phyloP scores from a whole-genome alignment of 2,329 filamentous ascomycete genomes.

The Celoporthe dispersa region DNA sequence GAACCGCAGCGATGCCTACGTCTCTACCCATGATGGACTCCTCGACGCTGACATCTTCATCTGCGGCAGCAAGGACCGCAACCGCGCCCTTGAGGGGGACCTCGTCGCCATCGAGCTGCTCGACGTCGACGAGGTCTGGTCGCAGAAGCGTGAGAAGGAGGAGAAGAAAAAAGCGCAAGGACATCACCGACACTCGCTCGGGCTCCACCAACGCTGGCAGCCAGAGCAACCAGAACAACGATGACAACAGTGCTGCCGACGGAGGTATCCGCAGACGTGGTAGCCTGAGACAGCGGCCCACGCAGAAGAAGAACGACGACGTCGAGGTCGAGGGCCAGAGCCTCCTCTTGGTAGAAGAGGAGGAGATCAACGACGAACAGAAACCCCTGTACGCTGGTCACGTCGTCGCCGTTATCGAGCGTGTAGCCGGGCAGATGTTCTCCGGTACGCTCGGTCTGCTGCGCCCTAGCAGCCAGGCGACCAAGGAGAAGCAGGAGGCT shows the following conservation, averaged over 20 bases:
- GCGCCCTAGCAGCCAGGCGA: constrained; percentile 95
- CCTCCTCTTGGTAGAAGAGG: constrained; percentile 93
- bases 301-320: constrained; percentile 99
- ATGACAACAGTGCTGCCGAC: constrained; percentile 66
- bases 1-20: constrained; percentile 97
- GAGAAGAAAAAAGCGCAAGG: constrained; percentile 99
- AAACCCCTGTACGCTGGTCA: constrained; percentile 97
- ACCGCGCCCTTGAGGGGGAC: constrained; percentile 94
- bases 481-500: constrained; percentile 98
- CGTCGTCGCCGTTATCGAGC: constrained; percentile 95
- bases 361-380: constrained; percentile 97
- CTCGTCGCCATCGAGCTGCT: constrained; percentile 94
- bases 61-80: constrained; percentile 98
- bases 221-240: constrained; percentile 65
- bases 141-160: constrained; percentile 98
- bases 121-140: constrained; percentile 98
- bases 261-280: constrained; percentile 90
- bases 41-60: constrained; percentile 99
- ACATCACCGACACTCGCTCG: constrained; percentile 88
- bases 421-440: constrained; percentile 98
- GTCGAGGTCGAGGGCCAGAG: constrained; percentile 99
- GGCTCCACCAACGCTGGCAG: constrained; percentile 75
- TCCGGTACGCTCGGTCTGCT: constrained; percentile 93
- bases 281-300: constrained; percentile 93
- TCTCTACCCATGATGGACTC: constrained; percentile 84